phyloP scores from a whole-genome alignment of 352 stramenopile species.

The Peronosclerospora sorghi region DNA sequence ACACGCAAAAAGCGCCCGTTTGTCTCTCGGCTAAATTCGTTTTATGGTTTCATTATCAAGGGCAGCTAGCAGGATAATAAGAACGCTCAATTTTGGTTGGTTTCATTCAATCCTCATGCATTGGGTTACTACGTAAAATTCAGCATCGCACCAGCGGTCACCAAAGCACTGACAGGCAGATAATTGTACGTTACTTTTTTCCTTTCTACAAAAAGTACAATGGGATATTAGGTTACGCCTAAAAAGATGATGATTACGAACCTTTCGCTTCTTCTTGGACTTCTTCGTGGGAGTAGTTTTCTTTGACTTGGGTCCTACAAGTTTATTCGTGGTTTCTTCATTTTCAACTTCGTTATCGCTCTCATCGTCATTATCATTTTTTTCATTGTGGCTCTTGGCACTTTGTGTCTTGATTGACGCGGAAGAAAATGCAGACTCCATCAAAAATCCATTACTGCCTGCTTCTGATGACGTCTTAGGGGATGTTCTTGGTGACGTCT shows the following conservation, averaged over 20 bases:
- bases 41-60: constrained; percentile 12
- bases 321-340: constrained; percentile 12
- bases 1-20: constrained; percentile 27
- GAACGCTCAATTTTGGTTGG: constrained; percentile 1
- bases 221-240: no score
- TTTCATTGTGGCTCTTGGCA: constrained; percentile 20
- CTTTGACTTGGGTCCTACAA: constrained; percentile 17
- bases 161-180: background rate
- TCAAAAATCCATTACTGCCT: constrained; percentile 10
- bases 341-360: constrained; percentile 8
- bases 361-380: constrained; percentile 1
- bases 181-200: constrained; percentile 26
- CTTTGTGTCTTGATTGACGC: constrained; percentile 19
- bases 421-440: constrained; percentile 22
- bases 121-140: constrained; percentile 12
- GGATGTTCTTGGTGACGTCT: constrained; percentile 12
- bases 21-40: constrained; percentile 23
- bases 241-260: no score
- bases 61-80: constrained; percentile 8
- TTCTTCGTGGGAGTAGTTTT: constrained; percentile 34
- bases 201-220: constrained; percentile 22
- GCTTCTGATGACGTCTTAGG: constrained; percentile 13
- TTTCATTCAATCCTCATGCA: constrained; percentile 7
- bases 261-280: constrained; percentile 70
- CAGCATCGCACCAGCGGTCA: constrained; percentile 2